A percentile compares a stretch with the other conserved stretches of the same genome.
Conservation (phyloP, 352 stramenopile genomes). For the Globisporangium emineosum region DNA sequence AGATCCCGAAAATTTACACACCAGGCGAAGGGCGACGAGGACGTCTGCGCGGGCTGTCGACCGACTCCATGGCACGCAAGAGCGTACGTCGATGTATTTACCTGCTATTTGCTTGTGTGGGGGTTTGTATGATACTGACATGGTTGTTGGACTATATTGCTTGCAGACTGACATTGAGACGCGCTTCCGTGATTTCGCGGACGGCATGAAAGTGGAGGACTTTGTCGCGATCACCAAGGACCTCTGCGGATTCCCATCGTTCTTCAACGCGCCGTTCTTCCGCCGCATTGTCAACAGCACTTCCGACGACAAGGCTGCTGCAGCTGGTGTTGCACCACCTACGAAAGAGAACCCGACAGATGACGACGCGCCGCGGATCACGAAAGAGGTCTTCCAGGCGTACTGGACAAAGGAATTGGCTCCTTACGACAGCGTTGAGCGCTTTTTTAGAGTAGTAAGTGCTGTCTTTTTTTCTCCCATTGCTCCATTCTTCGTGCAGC, state of each 20-base stretch:
- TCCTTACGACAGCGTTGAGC: constrained; percentile 93
- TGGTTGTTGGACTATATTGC: neutral
- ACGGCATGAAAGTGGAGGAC: constrained; percentile 84
- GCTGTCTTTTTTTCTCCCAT: neutral
- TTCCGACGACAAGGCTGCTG: constrained; percentile 8
- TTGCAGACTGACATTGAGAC: constrained; percentile 63
- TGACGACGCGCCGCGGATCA: constrained; percentile 50
- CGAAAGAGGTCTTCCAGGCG: constrained; percentile 87
- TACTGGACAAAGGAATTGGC: constrained; percentile 96
- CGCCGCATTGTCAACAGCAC: constrained; percentile 69
- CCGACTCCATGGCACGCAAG: constrained; percentile 60
- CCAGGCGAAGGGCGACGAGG: constrained; percentile 61
- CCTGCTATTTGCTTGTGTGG: constrained; percentile 3
- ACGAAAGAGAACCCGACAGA: constrained; percentile 19
- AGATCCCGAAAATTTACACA: constrained; percentile 74
- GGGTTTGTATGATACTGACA: neutral
- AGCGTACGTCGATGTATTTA: constrained; percentile 22
- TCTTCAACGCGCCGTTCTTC: constrained; percentile 98
- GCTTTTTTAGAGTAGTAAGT: constrained; percentile 96
- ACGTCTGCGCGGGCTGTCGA: constrained; percentile 56
- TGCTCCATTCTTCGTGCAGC: too few species aligned
- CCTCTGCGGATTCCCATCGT: constrained; percentile 97
- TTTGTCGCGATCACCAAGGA: constrained; percentile 97
- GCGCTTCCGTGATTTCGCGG: constrained; percentile 70
- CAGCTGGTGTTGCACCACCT: neutral